Evolutionary conservation across 495 filamentous ascomycete genomes (phyloP), one percentile per base, ranked within the genome.

Genomic region (Glonium stellatum): DNA sequence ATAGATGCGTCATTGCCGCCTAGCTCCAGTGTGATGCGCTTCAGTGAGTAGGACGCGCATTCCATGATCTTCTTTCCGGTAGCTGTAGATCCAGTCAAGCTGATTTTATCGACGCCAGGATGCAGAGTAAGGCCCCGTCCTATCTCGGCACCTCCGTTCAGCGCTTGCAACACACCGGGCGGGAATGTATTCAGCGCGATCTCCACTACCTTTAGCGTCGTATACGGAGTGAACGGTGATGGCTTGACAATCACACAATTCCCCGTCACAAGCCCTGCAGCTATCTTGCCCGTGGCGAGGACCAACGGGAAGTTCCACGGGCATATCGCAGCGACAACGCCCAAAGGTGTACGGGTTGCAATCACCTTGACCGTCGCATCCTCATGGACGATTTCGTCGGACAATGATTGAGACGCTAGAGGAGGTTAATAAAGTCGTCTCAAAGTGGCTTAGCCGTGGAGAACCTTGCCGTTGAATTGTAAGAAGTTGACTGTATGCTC

Each of bases 1-100:
- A 87, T 81, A 46, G 78, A 76, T 0, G 84, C 77, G 67, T 87
- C 80, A 66, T 88, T 87, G 21, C 85, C 85, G 11, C 83, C 85
- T 51, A 82, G 63, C 65, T 86, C 82, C 6, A 84, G 72, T 0
- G 79, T 84, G 1, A 83, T 71, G 13, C 69, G 52, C 63, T 68
- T 71, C 19, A 72, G 61, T 5, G 64, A 70, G 27, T 64, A 60
- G n/a, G 55, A 57, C 44, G 54, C 58, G 18, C 60, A 56, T n/a
- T 57, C 70, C 69, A 70, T 70, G 54, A 72, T 59, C 61, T 59
- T 67, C 65, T 72, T 72, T 18, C 70, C 70, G 3, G 70, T 72
- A 5, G 67, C 60, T 15, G 61, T 68, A 34, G 67, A 69, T 36
- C 70, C 70, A 21, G 70, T 72, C 55, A 72, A 72, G 58, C 54